phyloP scores from a whole-genome alignment of 305 asterid genomes.

The Fraxinus platypoda region DNA sequence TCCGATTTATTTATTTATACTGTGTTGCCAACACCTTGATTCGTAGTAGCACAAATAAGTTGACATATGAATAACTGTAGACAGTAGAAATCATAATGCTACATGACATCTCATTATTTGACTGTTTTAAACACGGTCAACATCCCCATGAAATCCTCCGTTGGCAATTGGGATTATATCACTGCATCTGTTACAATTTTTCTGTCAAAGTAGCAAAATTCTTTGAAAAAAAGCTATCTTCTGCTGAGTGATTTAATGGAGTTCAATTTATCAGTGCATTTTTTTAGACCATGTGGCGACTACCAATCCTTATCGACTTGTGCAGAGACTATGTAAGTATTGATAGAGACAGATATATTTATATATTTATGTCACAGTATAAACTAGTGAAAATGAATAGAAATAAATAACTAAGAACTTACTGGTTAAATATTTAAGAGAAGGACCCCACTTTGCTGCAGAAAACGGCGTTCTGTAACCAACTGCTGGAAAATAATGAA shows the following conservation, averaged over 20 bases:
- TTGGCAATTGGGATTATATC: too few relatives aligned
- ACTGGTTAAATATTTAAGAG: background rate
- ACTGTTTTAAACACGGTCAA: too few relatives aligned
- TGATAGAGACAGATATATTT: too few relatives aligned
- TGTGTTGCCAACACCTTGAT: too few relatives aligned
- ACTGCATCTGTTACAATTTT: too few relatives aligned
- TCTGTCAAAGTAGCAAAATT: too few relatives aligned
- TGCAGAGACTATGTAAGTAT: background rate
- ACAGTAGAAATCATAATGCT: too few relatives aligned
- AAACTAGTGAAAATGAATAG: background rate
- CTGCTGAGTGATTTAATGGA: background rate
- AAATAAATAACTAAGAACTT: background rate
- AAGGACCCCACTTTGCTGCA: background rate
- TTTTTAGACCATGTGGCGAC: background rate
- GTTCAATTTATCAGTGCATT: background rate
- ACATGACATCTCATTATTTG: too few relatives aligned
- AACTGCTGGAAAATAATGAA: background rate
- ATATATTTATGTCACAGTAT: too few relatives aligned
- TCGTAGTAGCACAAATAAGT: too few relatives aligned
- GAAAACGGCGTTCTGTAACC: background rate
- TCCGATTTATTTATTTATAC: too few relatives aligned
- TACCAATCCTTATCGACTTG: background rate
- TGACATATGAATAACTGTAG: background rate
- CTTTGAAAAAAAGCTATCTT: background rate
- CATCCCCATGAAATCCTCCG: too few relatives aligned